Evolutionary conservation across 257 asterid species (phyloP).

Genomic region (Prunella vulgaris): DNA sequence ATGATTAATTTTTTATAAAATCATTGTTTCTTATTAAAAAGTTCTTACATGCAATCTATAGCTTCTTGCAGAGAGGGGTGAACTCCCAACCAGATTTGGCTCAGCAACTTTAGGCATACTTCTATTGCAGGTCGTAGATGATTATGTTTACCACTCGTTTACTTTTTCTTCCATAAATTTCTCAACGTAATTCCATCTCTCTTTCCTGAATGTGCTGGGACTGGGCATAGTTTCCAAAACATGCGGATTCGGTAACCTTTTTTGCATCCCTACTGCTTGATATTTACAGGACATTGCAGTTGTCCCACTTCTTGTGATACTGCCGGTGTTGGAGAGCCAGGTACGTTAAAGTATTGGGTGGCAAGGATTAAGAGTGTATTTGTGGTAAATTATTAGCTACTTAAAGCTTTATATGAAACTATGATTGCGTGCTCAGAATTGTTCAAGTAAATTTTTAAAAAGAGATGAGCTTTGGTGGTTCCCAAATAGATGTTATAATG

Average conservation of each 20-base stretch:
- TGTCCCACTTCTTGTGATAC: slow-evolving; percentile 94
- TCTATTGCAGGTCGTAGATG: slow-evolving; percentile 69
- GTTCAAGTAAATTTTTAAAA: background rate
- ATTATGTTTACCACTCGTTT: slow-evolving; percentile 4
- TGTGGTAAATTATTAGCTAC: background rate
- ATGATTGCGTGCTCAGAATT: background rate
- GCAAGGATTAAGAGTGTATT: slow-evolving; percentile 6
- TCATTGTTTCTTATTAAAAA: background rate
- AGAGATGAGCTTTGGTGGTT: background rate
- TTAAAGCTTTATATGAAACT: background rate
- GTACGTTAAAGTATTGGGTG: slow-evolving; percentile 39
- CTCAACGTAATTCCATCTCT: slow-evolving; percentile 9
- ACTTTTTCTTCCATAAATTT: slow-evolving; percentile 16
- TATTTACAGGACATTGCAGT: slow-evolving; percentile 94
- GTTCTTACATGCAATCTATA: slow-evolving; percentile 48
- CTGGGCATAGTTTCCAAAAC: slow-evolving; percentile 22
- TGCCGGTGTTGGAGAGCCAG: slow-evolving; percentile 98
- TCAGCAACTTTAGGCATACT: slow-evolving; percentile 97
- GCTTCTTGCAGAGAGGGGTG: slow-evolving; percentile 99
- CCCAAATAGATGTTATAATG: background rate
- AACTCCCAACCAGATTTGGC: slow-evolving; percentile 96
- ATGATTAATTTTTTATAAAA: background rate
- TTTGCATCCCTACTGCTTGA: slow-evolving; percentile 32
- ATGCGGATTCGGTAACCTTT: slow-evolving; percentile 31
- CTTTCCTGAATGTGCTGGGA: slow-evolving; percentile 25